Evolutionary conservation across 2,329 filamentous ascomycete species (phyloP).

Genomic region (Alternaria viburni): DNA sequence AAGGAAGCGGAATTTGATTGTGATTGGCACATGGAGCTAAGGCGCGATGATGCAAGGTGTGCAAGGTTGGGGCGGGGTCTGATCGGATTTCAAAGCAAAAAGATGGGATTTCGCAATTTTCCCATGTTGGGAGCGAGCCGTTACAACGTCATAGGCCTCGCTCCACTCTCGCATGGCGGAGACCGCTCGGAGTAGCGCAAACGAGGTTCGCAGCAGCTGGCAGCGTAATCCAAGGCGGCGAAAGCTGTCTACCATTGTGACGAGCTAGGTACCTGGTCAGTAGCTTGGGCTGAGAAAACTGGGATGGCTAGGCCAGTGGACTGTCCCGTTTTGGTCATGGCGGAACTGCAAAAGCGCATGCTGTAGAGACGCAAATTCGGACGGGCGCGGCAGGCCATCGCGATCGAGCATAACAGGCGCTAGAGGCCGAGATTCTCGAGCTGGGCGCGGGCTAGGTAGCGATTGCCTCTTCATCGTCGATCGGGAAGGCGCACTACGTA

Average conservation of each 20-base stretch:
- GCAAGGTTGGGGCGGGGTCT: background rate
- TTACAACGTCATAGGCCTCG: background rate
- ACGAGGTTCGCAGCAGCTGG: background rate
- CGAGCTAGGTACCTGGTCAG: background rate
- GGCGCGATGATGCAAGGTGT: background rate
- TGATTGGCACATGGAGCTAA: background rate
- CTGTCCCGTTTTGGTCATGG: background rate
- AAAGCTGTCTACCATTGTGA: background rate
- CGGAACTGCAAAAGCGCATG: background rate
- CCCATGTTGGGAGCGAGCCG: constrained; percentile 1
- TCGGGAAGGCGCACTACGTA: constrained; percentile 8
- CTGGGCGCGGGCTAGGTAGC: background rate
- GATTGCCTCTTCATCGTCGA: constrained; percentile 11
- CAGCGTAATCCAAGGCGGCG: background rate
- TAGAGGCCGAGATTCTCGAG: background rate
- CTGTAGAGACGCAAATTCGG: background rate
- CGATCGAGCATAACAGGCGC: background rate
- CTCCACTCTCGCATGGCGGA: background rate
- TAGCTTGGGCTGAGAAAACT: background rate
- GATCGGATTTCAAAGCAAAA: constrained; percentile 8
- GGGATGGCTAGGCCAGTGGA: background rate
- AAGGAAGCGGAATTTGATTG: background rate
- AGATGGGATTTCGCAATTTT: constrained; percentile 6
- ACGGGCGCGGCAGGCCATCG: background rate
- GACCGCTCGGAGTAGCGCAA: background rate